Conservation (phyloP, 2,329 filamentous ascomycete genomes). For the Ascochyta clinopodiicola region DNA sequence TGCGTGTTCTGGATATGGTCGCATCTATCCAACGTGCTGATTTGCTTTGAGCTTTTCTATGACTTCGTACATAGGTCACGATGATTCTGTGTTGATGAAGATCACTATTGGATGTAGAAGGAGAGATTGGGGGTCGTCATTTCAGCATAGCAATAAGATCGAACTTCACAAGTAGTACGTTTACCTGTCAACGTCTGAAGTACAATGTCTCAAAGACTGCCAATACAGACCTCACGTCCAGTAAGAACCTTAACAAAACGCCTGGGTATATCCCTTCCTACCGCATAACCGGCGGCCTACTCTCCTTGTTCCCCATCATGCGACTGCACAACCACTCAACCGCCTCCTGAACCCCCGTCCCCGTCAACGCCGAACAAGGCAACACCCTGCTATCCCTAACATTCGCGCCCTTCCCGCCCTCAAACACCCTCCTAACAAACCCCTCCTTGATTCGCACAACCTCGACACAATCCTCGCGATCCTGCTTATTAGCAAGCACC, state of each 20-base stretch:
- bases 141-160: too few relatives aligned
- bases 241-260: not conserved
- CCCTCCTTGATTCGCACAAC: slow-evolving; percentile 98
- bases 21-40: too few relatives aligned
- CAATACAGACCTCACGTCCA: too few relatives aligned
- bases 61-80: too few relatives aligned
- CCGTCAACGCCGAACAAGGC: slow-evolving; percentile 88
- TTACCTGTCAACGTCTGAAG: too few relatives aligned
- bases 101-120: too few relatives aligned
- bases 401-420: slow-evolving; percentile 85
- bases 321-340: slow-evolving; percentile 95
- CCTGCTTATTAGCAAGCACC: slow-evolving; percentile 96
- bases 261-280: slow-evolving; percentile 51
- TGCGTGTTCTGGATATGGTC: too few relatives aligned
- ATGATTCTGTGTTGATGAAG: too few relatives aligned
- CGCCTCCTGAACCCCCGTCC: slow-evolving; percentile 83
- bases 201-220: too few relatives aligned
- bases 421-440: slow-evolving; percentile 91
- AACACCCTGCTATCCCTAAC: slow-evolving; percentile 91
- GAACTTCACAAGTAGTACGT: too few relatives aligned
- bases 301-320: slow-evolving; percentile 96
- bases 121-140: too few relatives aligned
- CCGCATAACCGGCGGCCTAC: slow-evolving; percentile 88
- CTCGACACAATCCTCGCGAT: slow-evolving; percentile 95
- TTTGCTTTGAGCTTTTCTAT: too few relatives aligned